Base-by-base conservation (phyloP, 768 basidiomycete genomes). In the Macrolepiota albuminosa region DNA sequence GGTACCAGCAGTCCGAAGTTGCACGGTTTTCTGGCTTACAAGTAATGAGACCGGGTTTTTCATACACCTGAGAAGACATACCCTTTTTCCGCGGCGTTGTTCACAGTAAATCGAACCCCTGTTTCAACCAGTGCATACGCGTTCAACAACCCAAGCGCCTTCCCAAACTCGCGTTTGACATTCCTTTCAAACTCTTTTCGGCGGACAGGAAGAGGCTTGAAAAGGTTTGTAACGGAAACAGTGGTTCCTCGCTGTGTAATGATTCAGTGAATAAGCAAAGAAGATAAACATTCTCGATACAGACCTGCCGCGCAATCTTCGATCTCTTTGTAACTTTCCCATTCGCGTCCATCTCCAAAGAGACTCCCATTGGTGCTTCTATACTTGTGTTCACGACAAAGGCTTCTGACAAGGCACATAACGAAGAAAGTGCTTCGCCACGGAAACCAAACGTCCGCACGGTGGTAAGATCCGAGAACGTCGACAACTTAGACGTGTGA, bases 361-460 rank as follows among this genome's bases (percentile, higher is more conserved):
- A 74, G 5, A 86, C 84, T 2, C 94, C 97, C 77, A 90, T 84
- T 0, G 95, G 94, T 0, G 88, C 82, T 21, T 78, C 76, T 0
- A 91, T 94, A 3, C 91, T 81, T 0, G 96, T 98, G 1, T 81
- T 81, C 51, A 98, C 78, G 0, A 75, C 78, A 11, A 98, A 82
- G 3, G 77, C 72, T 56, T 90, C 87, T 53, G 86, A 83, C 0
- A 97, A 73, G 1, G 92, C 92, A 68, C 95, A 99, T 0, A 99
- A 79, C 3, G 96, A 95, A 7, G 94, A 93, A 0, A 99, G 78
- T 0, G 97, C 97, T 74, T 99, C 97, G 16, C 97, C 97, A 40
- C 97, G 84, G 69, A 98, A 99, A 0, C 96, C 96, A 70, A 98
- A 97, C 0, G 94, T 93, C 6, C 75, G 73, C 10, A 98, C 84